Base-by-base conservation (phyloP, 495 filamentous ascomycete species). In the Aspergillus conjunctus region DNA sequence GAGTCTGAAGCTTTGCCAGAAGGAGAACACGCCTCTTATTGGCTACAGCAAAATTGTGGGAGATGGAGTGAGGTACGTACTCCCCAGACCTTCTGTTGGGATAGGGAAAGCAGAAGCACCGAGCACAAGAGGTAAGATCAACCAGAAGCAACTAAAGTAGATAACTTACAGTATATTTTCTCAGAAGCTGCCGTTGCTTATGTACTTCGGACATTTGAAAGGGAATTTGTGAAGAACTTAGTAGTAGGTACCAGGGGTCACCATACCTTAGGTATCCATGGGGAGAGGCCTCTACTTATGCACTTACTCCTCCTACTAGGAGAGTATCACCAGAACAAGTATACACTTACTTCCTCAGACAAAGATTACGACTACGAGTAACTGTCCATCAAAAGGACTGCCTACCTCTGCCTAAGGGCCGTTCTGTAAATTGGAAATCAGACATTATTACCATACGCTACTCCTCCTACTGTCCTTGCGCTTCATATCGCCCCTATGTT, bases 1-100 rank as follows among this genome's bases (percentile, higher is more conserved):
- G 62, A 43, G 60, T 39, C n/a, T 60, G 62, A 64, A 53, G 56
- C 62, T 64, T 64, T 60, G 62, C 62, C 34, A 65, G 58, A 65
- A 51, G 54, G 54, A 58, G 54, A 56, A 54, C n/a, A 10, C 37
- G 20, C 7, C 22, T 43, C 48, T 54, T 49, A 64, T 64, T 64
- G 62, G 57, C 30, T 34, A 45, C 45, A 49, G 45, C 17, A 44
- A 48, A 21, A 17, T 48, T 21, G 18, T 48, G 44, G 21, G 12
- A 48, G 44, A 21, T 10, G 18, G 18, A 18, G 43, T 46, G 18
- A 8, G 43, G 15, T 15, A 46, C 15, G 14, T 46, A 46, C 43
- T 46, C 4, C 4, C 11, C 15, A 8, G 14, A 37, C 9, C 34
- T 8, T 9, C 9, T 9, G 34, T 14, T 41, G 37, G 37, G 11